These are phyloP conservation scores for Lavandula angustifolia DNA, from an alignment of 257 asterid species.

Conservation along the genomic window DNA sequence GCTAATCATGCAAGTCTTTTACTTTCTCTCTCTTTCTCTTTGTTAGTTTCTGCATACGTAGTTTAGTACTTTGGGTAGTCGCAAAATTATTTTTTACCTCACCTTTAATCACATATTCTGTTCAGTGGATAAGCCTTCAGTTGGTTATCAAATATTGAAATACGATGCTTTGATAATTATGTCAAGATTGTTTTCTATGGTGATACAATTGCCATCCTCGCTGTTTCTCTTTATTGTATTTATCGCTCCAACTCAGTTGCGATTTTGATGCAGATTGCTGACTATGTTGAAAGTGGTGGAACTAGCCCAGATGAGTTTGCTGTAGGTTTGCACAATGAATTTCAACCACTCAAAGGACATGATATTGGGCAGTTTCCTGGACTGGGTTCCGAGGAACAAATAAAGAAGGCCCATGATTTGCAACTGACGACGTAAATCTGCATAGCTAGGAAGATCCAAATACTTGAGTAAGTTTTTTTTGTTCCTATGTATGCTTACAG, in stretches of 20 bases:
- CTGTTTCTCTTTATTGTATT: neutral
- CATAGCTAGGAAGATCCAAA: neutral
- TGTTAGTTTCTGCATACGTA: conserved; percentile 7
- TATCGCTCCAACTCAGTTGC: conserved; percentile 5
- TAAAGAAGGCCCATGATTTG: conserved; percentile 39
- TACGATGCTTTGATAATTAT: too few relatives aligned
- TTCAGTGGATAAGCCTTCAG: neutral
- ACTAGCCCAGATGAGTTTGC: conserved; percentile 75
- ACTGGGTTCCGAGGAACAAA: conserved; percentile 49
- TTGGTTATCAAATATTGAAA: too few relatives aligned
- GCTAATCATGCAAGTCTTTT: conserved; percentile 76
- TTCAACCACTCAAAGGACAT: conserved; percentile 63
- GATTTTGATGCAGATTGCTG: conserved; percentile 65
- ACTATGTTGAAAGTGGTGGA: conserved; percentile 77
- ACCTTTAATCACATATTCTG: neutral
- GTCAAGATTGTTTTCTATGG: conserved; percentile 15
- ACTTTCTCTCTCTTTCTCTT: conserved; percentile 5
- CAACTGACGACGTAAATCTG: conserved; percentile 52
- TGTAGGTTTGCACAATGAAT: conserved; percentile 64
- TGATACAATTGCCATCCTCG: too few relatives aligned
- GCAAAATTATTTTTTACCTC: too few relatives aligned
- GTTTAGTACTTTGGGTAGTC: neutral
- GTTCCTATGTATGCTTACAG: conserved; percentile 8
- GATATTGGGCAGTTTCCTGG: conserved; percentile 98
- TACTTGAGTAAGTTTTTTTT: too few relatives aligned